phyloP scores from a whole-genome alignment of 129 eudicot species.

The Lonicera japonica region DNA sequence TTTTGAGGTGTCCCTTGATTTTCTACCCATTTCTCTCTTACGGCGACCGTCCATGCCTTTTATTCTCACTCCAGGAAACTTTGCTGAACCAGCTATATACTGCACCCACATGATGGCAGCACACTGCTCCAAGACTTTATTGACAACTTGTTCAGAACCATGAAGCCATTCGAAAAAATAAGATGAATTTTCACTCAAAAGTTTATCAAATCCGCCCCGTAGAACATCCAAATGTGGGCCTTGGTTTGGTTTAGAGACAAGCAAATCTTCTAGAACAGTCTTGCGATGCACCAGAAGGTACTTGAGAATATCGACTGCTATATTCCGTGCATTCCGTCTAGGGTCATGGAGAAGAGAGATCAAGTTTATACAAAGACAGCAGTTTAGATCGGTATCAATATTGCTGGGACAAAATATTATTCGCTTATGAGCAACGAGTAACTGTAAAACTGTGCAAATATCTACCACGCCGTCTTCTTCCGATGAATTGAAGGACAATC shows the following conservation, averaged over 20 bases:
- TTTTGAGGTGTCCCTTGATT: slow-evolving; percentile 52
- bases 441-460: slow-evolving; percentile 70
- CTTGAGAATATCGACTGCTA: slow-evolving; percentile 79
- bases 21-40: slow-evolving; percentile 64
- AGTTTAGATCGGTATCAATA: slow-evolving; percentile 73
- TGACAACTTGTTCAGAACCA: slow-evolving; percentile 51
- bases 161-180: slow-evolving; percentile 78
- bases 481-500: slow-evolving; percentile 17
- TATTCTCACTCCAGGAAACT: slow-evolving; percentile 81
- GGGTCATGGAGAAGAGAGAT: slow-evolving; percentile 67
- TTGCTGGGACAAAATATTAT: slow-evolving; percentile 90
- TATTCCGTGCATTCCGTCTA: slow-evolving; percentile 52
- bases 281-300: slow-evolving; percentile 82
- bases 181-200: slow-evolving; percentile 58
- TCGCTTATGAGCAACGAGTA: slow-evolving; percentile 82
- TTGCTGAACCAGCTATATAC: slow-evolving; percentile 69
- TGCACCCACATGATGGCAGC: slow-evolving; percentile 82
- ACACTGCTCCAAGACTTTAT: slow-evolving; percentile 71
- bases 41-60: slow-evolving; percentile 87
- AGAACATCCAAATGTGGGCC: slow-evolving; percentile 72
- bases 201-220: slow-evolving; percentile 92
- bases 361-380: slow-evolving; percentile 74
- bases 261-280: slow-evolving; percentile 72
- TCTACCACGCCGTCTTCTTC: slow-evolving; percentile 57
- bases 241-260: slow-evolving; percentile 68